Evolutionary conservation across 2,329 filamentous ascomycete species (phyloP).

Genomic region (Botrytis pseudocinerea): DNA sequence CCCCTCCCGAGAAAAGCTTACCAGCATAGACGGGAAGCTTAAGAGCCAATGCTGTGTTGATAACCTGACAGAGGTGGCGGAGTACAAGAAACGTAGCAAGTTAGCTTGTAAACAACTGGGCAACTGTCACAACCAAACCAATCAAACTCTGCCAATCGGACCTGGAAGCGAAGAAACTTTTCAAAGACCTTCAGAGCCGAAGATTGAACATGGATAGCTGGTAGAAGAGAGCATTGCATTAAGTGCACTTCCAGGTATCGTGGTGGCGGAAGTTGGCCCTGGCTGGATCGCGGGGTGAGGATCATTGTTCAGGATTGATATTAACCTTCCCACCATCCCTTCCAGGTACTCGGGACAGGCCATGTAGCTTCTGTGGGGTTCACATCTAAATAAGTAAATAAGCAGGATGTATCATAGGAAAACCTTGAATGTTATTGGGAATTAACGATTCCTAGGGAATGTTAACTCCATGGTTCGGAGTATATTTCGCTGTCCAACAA

Average conservation of each 20-base stretch:
- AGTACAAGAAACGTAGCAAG: neutral
- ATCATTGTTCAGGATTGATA: constrained; percentile 6
- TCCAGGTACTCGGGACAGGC: neutral
- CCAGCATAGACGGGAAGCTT: neutral
- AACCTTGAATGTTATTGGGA: neutral
- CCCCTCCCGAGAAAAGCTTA: neutral
- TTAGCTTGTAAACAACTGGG: neutral
- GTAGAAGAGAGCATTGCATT: neutral
- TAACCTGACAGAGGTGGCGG: neutral
- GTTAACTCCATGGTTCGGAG: neutral
- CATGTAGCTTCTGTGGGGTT: neutral
- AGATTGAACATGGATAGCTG: neutral
- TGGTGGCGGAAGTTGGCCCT: neutral
- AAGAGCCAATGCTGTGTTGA: neutral
- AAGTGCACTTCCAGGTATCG: neutral
- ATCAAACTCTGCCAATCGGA: neutral
- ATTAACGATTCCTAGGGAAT: neutral
- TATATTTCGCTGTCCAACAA: neutral
- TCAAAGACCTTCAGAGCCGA: neutral
- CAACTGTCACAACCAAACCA: neutral
- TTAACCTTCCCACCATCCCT: neutral
- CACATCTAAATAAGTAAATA: neutral
- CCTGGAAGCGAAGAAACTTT: neutral
- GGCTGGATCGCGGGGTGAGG: constrained; percentile 14
- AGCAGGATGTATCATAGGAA: no score